These are phyloP conservation scores for Phoma sp. DNA, from an alignment of 2,329 filamentous ascomycete genomes.

Conservation along the genomic window DNA sequence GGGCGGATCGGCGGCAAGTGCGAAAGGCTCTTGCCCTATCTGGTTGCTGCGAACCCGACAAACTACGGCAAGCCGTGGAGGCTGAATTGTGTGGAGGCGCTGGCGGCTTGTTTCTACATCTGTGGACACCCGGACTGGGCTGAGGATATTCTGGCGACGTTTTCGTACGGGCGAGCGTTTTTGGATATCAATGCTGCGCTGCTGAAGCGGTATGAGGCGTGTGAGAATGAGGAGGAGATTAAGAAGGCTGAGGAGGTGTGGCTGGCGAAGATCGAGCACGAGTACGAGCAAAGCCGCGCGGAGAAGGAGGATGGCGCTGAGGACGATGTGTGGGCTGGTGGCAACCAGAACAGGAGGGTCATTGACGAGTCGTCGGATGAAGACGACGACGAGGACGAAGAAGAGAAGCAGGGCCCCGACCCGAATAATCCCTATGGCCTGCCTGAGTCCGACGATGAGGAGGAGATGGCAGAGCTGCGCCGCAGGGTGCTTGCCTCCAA, in stretches of 20 bases:
- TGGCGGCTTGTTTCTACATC: constrained; percentile 91
- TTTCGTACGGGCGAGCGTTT: constrained; percentile 87
- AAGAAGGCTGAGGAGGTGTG: constrained; percentile 86
- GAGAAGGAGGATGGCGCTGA: constrained; percentile 61
- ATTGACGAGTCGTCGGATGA: constrained; percentile 54
- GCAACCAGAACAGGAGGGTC: constrained; percentile 78
- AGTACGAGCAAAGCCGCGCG: constrained; percentile 81
- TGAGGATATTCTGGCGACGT: constrained; percentile 78
- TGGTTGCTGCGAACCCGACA: constrained; percentile 94
- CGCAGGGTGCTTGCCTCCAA: constrained; percentile 90
- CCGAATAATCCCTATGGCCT: constrained; percentile 74
- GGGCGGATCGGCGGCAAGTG: constrained; percentile 90
- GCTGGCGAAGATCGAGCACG: constrained; percentile 86
- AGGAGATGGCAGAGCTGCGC: constrained; percentile 91
- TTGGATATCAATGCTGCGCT: constrained; percentile 87
- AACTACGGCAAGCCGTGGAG: constrained; percentile 98
- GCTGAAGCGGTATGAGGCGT: constrained; percentile 83
- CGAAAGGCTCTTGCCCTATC: constrained; percentile 82
- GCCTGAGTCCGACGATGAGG: constrained; percentile 76
- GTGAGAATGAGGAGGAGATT: constrained; percentile 77
- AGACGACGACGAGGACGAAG: constrained; percentile 50
- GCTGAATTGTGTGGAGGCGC: constrained; percentile 92
- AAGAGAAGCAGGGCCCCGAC: constrained; percentile 53
- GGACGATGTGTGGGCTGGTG: constrained; percentile 86
- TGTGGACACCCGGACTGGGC: constrained; percentile 94